A percentile compares a stretch with the other conserved stretches of the same genome.
Evolutionary conservation across 192 early-diverging fungal species (phyloP).

Genomic region (Coemansia sp.): DNA sequence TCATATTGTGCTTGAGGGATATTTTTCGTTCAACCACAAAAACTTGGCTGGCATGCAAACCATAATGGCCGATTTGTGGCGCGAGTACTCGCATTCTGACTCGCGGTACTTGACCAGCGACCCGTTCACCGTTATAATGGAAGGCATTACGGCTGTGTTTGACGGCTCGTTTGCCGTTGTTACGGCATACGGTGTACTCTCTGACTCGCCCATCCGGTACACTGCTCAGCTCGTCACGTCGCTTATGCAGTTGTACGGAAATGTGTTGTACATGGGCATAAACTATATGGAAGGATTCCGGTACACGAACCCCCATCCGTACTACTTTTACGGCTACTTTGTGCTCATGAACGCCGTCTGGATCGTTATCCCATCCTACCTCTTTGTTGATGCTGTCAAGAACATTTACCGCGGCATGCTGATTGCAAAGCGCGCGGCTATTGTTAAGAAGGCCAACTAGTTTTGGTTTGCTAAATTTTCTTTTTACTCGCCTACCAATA

Average conservation of each 20-base stretch:
- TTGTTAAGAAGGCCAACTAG: conserved; percentile 47
- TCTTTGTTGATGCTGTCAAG: conserved; percentile 55
- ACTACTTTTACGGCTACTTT: conserved; percentile 93
- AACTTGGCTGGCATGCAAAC: conserved; percentile 66
- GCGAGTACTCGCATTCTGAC: conserved; percentile 87
- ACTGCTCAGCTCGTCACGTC: conserved; percentile 61
- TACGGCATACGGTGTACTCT: conserved; percentile 58
- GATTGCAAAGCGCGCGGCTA: conserved; percentile 49
- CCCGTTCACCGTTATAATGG: conserved; percentile 80
- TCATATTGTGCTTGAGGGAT: conserved; percentile 84
- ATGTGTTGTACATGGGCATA: conserved; percentile 79
- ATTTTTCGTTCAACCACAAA: conserved; percentile 71
- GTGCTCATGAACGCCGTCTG: conserved; percentile 78
- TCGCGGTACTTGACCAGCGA: conserved; percentile 86
- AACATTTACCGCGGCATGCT: conserved; percentile 59
- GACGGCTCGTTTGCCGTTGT: conserved; percentile 64
- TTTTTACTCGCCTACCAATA: neutral
- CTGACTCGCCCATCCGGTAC: conserved; percentile 58
- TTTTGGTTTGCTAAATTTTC: neutral
- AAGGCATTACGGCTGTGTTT: conserved; percentile 80
- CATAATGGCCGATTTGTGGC: conserved; percentile 79
- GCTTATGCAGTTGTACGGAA: conserved; percentile 77
- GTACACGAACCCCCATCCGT: conserved; percentile 69
- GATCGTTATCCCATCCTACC: conserved; percentile 69
- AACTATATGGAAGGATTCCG: conserved; percentile 66